phyloP scores from a whole-genome alignment of 495 filamentous ascomycete genomes.

The Lepidopterella palustris region DNA sequence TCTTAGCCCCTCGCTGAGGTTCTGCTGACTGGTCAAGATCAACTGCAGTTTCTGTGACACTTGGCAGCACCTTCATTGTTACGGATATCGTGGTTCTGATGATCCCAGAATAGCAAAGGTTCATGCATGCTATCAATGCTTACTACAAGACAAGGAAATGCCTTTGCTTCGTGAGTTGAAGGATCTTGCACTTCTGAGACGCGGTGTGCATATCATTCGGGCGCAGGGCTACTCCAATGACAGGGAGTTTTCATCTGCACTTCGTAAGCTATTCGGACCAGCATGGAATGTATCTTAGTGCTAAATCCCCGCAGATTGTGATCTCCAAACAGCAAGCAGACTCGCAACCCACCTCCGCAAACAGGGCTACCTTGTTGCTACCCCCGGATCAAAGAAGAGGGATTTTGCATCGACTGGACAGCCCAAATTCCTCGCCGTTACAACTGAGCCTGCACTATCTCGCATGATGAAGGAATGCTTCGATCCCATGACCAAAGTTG shows the following conservation, averaged over 20 bases:
- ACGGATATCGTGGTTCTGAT: slow-evolving; percentile 37
- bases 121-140: slow-evolving; percentile 47
- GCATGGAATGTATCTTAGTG: slow-evolving; percentile 1
- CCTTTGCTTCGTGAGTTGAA: slow-evolving; percentile 34
- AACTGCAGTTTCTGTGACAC: slow-evolving; percentile 43
- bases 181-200: slow-evolving; percentile 35
- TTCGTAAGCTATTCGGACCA: slow-evolving; percentile 23
- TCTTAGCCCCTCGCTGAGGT: neutral
- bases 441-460: slow-evolving; percentile 19
- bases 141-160: slow-evolving; percentile 38
- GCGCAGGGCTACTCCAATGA: slow-evolving; percentile 20
- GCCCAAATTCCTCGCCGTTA: slow-evolving; percentile 28
- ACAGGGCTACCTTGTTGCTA: slow-evolving; percentile 30
- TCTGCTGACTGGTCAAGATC: slow-evolving; percentile 31
- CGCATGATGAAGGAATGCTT: slow-evolving; percentile 31
- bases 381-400: slow-evolving; percentile 32
- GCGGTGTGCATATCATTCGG: slow-evolving; percentile 27
- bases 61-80: slow-evolving; percentile 47
- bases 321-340: slow-evolving; percentile 28
- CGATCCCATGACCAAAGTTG: slow-evolving; percentile 39
- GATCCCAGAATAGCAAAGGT: slow-evolving; percentile 35
- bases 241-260: slow-evolving; percentile 11
- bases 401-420: slow-evolving; percentile 27
- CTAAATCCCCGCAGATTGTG: slow-evolving; percentile 36
- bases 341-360: slow-evolving; percentile 33